Evolutionary conservation across 352 stramenopile genomes (phyloP), one percentile per base, ranked within the genome.

Genomic region (Globisporangium barbulae): DNA sequence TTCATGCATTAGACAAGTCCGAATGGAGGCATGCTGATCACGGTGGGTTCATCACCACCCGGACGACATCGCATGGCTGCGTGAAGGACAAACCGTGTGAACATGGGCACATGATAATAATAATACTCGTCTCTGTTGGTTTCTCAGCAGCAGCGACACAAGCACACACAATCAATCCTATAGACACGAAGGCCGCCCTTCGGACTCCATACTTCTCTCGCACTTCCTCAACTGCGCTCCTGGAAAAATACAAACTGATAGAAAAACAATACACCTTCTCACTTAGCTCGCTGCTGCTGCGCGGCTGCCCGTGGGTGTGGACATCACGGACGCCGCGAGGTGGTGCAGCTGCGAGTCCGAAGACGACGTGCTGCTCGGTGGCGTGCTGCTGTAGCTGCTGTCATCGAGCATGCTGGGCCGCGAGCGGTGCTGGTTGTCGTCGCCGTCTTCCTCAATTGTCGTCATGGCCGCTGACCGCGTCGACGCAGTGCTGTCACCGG

Each of bases 361-460:
- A 15, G 70, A 73, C 31, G 72, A 79, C 42, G 62, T 74, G 44
- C 68, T 74, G 48, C 76, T 79, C 30, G 65, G 67, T 37, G 72
- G 69, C 53, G 72, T 79, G 55, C 71, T 79, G 66, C 78, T 76
- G 66, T 65, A 78, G 28, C 67, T 64, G 48, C 39, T 68, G 31
- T 78, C 71, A 54, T 75, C 72, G 31, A 70, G 48, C 31, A 66
- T 64, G 39, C 75, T 83, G n/a, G 68, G 61, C 6, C 66, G 71
- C 30, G 65, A 71, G 31, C 39, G 39, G 13, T 19, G 39, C 39
- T 45, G 39, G 15, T 45, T 13, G 13, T 72, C 74, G 48, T 61
- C 52, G 6, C 81, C 79, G 19, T 74, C 68, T 52, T 80, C 73
- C 21, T 61, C 61, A 10, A 33, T 39, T 33, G 28, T 49, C 6